Evolutionary conservation across 169 alveolate genomes (phyloP).

Genomic region (Cyclospora cayetanensis): DNA sequence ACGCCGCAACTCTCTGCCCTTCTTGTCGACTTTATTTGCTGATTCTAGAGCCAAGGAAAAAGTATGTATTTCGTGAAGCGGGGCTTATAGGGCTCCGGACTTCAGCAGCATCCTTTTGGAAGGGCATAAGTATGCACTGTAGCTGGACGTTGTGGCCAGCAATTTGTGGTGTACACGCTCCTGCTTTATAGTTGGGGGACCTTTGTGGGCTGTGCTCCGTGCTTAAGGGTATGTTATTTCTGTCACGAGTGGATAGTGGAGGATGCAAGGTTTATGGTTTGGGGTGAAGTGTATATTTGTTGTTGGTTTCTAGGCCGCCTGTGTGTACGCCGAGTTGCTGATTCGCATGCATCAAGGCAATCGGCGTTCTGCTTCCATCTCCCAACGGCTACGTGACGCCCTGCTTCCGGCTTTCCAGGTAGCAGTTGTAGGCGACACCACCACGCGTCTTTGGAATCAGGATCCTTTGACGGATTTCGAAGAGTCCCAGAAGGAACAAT

Average conservation of each 20-base stretch:
- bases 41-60: background rate
- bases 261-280: slow-evolving; percentile 47
- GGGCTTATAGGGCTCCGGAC: too few species aligned
- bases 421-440: background rate
- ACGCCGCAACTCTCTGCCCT: background rate
- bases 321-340: slow-evolving; percentile 12
- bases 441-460: background rate
- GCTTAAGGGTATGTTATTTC: too few species aligned
- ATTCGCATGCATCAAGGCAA: slow-evolving; percentile 2
- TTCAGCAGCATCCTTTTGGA: too few species aligned
- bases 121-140: too few species aligned
- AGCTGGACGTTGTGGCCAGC: too few species aligned
- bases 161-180: too few species aligned
- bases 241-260: background rate
- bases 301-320: background rate
- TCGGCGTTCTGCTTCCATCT: background rate
- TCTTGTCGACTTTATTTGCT: background rate
- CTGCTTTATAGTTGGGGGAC: too few species aligned
- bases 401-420: background rate
- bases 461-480: background rate
- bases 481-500: background rate
- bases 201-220: too few species aligned
- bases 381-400: background rate
- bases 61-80: too few species aligned
- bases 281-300: background rate